Evolutionary conservation across 176 grass and related monocot genomes (phyloP), one percentile per base, ranked within the genome.

Genomic region (Eragrostis curvula): DNA sequence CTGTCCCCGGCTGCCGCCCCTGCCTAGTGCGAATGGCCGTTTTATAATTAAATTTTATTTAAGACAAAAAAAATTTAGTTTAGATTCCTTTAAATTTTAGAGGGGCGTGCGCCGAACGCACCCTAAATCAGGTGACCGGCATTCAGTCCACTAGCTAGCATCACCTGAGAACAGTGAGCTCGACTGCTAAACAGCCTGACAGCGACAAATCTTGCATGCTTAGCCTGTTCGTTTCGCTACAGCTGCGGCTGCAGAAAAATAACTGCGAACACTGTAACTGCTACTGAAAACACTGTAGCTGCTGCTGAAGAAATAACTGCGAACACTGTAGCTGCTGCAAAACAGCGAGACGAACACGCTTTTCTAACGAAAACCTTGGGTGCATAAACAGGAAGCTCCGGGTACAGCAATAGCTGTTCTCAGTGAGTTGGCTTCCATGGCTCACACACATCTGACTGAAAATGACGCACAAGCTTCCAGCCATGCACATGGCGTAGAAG

Each of bases 131-230:
- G 73, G 45, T 32, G 55, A 43, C 49, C 32, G 29, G 9, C 42
- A 13, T 32, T 52, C 75, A 59, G 17, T 25, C 17, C 3, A 49
- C 30, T 36, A 36, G 32, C 32, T 52, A 65, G 67, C 82, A 62
- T 76, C 77, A 62, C 76, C 82, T 85, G 70, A 45, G 11, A 15
- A 75, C 43, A 76, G 52, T 62, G 71, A 28, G 24, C 30, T 28
- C 17, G 40, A 29, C 12, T 43, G 65, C 39, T 29, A 81, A 32
- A 18, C 42, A 43, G 45, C 51, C 50, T 42, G 63, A 43, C 23
- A 62, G 16, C 7, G 85, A 70, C 71, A 9, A 23, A 8, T 46
- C 21, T 45, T 28, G 61, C n/a, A 61, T 6, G 48, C 21, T 28
- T 44, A 36, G 17, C 14, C 5, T n/a, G n/a, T n/a, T n/a, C n/a